phyloP scores from a whole-genome alignment of 768 basidiomycete genomes.

The Hericium rajendrae region DNA sequence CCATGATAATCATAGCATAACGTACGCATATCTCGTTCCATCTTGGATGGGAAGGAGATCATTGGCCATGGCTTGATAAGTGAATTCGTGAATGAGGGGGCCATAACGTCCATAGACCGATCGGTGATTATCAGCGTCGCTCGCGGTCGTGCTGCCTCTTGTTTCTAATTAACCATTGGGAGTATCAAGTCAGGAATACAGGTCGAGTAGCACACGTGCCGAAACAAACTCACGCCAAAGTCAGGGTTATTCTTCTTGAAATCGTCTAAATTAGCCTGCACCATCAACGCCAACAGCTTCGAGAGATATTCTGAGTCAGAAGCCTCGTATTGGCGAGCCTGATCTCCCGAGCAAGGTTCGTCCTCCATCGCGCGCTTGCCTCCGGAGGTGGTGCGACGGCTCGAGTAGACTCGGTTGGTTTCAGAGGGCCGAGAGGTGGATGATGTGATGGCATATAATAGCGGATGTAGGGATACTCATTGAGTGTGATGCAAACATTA shows the following conservation, averaged over 20 bases:
- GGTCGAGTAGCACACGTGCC: conserved; percentile 16
- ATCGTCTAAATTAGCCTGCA: conserved; percentile 79
- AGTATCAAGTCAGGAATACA: conserved; percentile 31
- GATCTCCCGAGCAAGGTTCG: conserved; percentile 64
- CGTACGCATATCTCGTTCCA: conserved; percentile 80
- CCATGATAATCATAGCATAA: conserved; percentile 7
- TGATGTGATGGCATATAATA: conserved; percentile 86
- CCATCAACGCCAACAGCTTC: conserved; percentile 75
- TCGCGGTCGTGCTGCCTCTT: conserved; percentile 43
- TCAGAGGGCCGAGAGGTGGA: conserved; percentile 75
- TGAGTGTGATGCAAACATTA: conserved; percentile 81
- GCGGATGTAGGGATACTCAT: conserved; percentile 88
- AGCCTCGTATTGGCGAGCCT: conserved; percentile 57
- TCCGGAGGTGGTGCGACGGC: conserved; percentile 56
- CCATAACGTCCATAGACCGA: conserved; percentile 88
- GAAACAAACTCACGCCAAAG: conserved; percentile 56
- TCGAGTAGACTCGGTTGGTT: conserved; percentile 53
- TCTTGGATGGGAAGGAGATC: conserved; percentile 86
- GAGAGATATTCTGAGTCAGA: conserved; percentile 71
- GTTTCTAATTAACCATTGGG: conserved; percentile 15
- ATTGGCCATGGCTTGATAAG: conserved; percentile 98
- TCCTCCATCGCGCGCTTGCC: conserved; percentile 63
- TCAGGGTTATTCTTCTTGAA: conserved; percentile 80
- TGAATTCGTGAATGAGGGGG: conserved; percentile 96
- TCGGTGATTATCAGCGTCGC: conserved; percentile 88